Percentiles rank a stretch among this genome's conserved stretches.
Conservation (phyloP, 768 basidiomycete genomes). For the Butyriboletus loyo region DNA sequence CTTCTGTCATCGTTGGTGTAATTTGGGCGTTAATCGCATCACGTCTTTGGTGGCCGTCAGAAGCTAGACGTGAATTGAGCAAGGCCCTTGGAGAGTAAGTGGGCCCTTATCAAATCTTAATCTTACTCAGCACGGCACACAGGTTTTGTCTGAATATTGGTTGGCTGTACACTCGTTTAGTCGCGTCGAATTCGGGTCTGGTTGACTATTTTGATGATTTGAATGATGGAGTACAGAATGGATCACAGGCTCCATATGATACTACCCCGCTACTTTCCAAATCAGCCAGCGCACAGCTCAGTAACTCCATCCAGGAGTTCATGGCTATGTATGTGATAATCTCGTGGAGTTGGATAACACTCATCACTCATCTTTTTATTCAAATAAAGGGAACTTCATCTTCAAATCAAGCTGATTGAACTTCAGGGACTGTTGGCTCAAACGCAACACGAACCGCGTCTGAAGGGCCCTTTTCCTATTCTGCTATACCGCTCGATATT, state of each 20-base stretch:
- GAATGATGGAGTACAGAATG: constrained; percentile 1
- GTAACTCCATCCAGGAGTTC: constrained; percentile 74
- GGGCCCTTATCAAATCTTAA: background rate
- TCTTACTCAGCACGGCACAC: constrained; percentile 1
- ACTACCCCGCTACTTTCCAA: constrained; percentile 31
- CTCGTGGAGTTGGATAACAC: background rate
- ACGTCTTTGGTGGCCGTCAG: constrained; percentile 93
- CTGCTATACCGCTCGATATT: constrained; percentile 79
- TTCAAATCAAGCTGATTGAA: constrained; percentile 88
- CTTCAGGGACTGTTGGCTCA: constrained; percentile 83
- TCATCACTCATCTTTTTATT: constrained; percentile 3
- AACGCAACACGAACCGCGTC: constrained; percentile 87
- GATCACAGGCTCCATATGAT: constrained; percentile 23
- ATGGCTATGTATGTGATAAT: constrained; percentile 77
- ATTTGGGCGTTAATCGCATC: constrained; percentile 88
- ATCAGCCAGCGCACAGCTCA: constrained; percentile 43
- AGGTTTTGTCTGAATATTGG: constrained; percentile 93
- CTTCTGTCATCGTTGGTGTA: constrained; percentile 82
- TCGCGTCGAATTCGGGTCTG: constrained; percentile 79
- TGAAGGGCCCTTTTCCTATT: constrained; percentile 95
- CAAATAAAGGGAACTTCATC: constrained; percentile 78
- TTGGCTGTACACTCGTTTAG: constrained; percentile 91
- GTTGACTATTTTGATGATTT: constrained; percentile 41
- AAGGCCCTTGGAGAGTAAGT: constrained; percentile 83
- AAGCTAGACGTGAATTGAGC: constrained; percentile 85